Base-by-base conservation (phyloP, 805 yeast species). In the Yamadazyma ubonensis region DNA sequence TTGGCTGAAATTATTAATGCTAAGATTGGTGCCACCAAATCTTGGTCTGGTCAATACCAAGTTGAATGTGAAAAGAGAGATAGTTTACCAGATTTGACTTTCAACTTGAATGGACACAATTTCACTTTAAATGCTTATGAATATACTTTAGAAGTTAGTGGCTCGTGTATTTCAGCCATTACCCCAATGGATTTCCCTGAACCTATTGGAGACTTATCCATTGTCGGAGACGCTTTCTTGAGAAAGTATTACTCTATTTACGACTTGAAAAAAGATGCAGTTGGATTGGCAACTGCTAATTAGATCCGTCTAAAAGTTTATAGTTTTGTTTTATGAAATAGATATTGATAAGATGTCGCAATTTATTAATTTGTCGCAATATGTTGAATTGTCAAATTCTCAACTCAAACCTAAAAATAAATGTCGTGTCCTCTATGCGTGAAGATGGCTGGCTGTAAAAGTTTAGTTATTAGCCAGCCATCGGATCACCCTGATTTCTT, bases 181-280 rank as follows among this genome's bases (percentile, higher is more conserved):
- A 89, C 96, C 29, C 95, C 96, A 54, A 80, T 93, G 91, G 99
- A 93, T 62, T 79, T 93, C 81, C 98, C 98, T 39, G 87, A 82
- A 56, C 97, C 97, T 47, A 83, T 91, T 56, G 98, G 98, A 44
- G 97, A 96, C 52, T 68, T 93, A 68, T 96, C 97, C 43, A 91
- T 93, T 57, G 71, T 93, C 53, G 99, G 99, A 61, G 99, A 93
- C 61, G 91, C 98, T 11, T 93, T 93, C 83, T 79, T 93, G 70
- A 87, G 99, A 75, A 85, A 75, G 61, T 91, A 81, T 75, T 93
- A 93, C 76, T 88, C 97, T 17, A 78, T 93, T 52, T 93, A 93
- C 68, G 98, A 93, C 64, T 64, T 91, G 57, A 88, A 86, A 58
- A 79, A 81, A 65, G 74, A 91, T 63, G 95, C 96, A 37, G 97